These are phyloP conservation scores for Salix arbutifolia DNA, from an alignment of 345 rosid genomes.

Conservation along the genomic window DNA sequence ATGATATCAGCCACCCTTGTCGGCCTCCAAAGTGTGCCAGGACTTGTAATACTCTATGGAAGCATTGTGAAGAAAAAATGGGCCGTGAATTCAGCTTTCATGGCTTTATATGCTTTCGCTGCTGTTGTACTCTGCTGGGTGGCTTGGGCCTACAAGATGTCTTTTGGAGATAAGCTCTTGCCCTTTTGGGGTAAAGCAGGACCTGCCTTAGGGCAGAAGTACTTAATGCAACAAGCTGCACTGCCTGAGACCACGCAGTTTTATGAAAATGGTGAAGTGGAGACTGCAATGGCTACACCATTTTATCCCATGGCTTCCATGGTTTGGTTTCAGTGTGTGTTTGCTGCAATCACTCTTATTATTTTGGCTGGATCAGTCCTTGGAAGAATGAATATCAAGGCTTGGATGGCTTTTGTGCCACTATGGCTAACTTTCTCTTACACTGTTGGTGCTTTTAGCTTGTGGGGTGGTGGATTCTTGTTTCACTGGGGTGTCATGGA, in stretches of 20 bases:
- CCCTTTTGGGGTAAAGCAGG: conserved; percentile 54
- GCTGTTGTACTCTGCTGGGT: conserved; percentile 46
- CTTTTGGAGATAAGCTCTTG: conserved; percentile 41
- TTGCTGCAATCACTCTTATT: conserved; percentile 39
- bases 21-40: conserved; percentile 45
- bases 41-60: conserved; percentile 46
- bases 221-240: conserved; percentile 28
- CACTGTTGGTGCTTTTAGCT: conserved; percentile 44
- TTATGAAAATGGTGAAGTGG: not conserved
- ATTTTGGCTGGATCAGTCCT: conserved; percentile 42
- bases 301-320: conserved; percentile 43
- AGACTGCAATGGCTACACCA: conserved; percentile 23
- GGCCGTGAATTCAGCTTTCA: conserved; percentile 50
- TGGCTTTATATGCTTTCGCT: conserved; percentile 49
- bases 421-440: conserved; percentile 46
- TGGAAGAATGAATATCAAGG: conserved; percentile 44
- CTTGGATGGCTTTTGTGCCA: conserved; percentile 53
- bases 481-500: conserved; percentile 58
- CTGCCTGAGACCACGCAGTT: conserved; percentile 32
- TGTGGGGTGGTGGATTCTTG: conserved; percentile 56
- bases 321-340: conserved; percentile 53
- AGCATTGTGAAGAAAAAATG: conserved; percentile 49
- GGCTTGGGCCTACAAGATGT: conserved; percentile 47
- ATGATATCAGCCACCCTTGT: conserved; percentile 45
- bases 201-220: conserved; percentile 48